A percentile compares a stretch with the other conserved stretches of the same genome.
Conservation (phyloP, 2,329 filamentous ascomycete genomes). For the Verticillium alfalfae region DNA sequence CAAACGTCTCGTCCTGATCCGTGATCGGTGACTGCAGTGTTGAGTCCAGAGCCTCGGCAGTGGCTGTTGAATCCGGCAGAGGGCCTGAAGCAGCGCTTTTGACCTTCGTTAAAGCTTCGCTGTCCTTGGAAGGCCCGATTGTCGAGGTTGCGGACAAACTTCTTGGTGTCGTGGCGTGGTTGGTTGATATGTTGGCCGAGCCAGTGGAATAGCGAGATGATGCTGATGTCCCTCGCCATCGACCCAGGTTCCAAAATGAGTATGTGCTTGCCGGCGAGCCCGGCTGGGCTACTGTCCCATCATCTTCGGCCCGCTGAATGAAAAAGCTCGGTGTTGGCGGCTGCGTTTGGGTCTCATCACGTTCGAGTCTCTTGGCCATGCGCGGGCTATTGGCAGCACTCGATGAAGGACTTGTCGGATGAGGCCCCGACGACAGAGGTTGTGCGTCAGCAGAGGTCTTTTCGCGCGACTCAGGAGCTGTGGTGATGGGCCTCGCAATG, state of each 20-base stretch:
- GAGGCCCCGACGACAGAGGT: constrained; percentile 11
- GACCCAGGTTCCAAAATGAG: constrained; percentile 53
- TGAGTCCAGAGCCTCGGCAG: constrained; percentile 16
- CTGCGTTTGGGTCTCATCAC: constrained; percentile 18
- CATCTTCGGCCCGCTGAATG: constrained; percentile 36
- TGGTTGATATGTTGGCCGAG: background rate
- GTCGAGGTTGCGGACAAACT: background rate
- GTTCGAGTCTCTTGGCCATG: constrained; percentile 11
- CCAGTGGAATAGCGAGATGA: background rate
- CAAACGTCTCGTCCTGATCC: background rate
- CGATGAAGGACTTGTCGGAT: constrained; percentile 33
- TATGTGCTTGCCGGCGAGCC: constrained; percentile 34
- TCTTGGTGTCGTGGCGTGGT: background rate
- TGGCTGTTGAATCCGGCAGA: background rate
- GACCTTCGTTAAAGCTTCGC: background rate
- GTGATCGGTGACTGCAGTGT: constrained; percentile 12
- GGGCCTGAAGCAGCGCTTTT: background rate
- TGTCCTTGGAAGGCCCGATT: background rate
- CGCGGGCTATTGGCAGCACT: constrained; percentile 15
- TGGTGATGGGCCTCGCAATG: constrained; percentile 28
- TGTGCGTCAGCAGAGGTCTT: constrained; percentile 31
- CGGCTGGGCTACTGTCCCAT: constrained; percentile 27
- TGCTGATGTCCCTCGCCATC: constrained; percentile 41
- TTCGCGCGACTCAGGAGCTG: constrained; percentile 40
- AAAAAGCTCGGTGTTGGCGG: constrained; percentile 54